Base-by-base conservation (phyloP, 2,329 filamentous ascomycete species). In the Zalaria sp. region DNA sequence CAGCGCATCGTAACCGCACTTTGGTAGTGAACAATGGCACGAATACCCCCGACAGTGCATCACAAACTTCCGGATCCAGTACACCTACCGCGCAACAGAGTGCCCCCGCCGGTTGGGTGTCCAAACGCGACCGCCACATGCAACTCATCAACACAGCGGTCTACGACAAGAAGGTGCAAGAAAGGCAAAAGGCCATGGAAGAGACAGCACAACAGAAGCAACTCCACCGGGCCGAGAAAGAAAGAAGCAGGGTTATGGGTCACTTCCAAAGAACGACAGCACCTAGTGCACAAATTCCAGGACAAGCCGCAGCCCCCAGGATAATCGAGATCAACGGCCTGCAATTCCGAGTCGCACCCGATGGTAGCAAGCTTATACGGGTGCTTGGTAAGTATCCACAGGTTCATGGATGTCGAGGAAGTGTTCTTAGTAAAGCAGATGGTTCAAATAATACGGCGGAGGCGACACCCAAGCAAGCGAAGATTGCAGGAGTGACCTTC, bases 101-200 rank as follows among this genome's bases (percentile, higher is more conserved):
- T 18, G 36, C 34, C 11, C 5, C 28, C 10, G 36, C 35, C n/a
- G 34, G 34, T 35, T 45, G 44, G 8, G 39, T 48, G 29, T 44
- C 41, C 7, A 48, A 45, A 25, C 43, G 40, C 28, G 46, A 48
- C 29, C 46, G 46, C 18, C 43, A 45, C 38, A 48, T 48, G 46
- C 84, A 93, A 58, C 66, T 93, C 34, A 91, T 93, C 61, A 93
- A 89, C 56, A 75, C 80, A 18, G 75, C 76, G 10, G 74, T 89
- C 1, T 91, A 81, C 57, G 79, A 87, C 48, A 81, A 84, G 57
- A 79, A 85, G 46, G 69, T 72, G 7, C 75, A 83, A 55, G 73
- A 73, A 27, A 75, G 83, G 36, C 66, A 74, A 6, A 80, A 77
- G 53, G 81, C 81, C 7, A 82, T 88, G 35, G 81, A 85, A 49